A percentile compares a stretch with the other conserved stretches of the same genome.
phyloP scores from a whole-genome alignment of 495 filamentous ascomycete species.

The Staphylotrichum longicolle region DNA sequence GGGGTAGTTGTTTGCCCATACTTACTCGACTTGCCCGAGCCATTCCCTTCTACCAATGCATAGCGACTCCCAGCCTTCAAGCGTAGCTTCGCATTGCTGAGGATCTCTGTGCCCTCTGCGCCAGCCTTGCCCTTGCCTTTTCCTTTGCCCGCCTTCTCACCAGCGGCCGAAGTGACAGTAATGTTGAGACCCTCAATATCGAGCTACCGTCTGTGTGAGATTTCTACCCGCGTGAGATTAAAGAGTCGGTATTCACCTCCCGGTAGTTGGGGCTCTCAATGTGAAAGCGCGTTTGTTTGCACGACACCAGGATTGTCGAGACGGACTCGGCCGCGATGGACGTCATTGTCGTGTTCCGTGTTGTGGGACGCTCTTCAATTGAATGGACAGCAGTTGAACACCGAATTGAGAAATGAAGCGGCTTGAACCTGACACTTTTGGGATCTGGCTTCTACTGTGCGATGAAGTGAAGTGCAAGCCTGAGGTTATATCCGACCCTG shows the following conservation, averaged over 20 bases:
- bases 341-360: conserved; percentile 34
- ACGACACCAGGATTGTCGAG: conserved; percentile 52
- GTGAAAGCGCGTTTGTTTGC: conserved; percentile 59
- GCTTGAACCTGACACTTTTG: no score
- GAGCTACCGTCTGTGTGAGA: conserved; percentile 43
- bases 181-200: conserved; percentile 67
- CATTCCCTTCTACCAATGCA: conserved; percentile 74
- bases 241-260: conserved; percentile 39
- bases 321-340: conserved; percentile 48
- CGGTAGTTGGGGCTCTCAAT: conserved; percentile 52
- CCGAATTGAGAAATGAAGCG: no score
- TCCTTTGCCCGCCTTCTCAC: conserved; percentile 22
- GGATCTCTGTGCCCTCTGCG: conserved; percentile 60
- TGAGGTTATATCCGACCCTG: no score
- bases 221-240: not conserved
- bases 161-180: conserved; percentile 49
- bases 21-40: conserved; percentile 76
- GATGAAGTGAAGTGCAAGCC: no score
- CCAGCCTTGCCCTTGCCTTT: conserved; percentile 53
- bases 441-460: no score
- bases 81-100: conserved; percentile 63
- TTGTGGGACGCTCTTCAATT: not conserved
- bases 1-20: not conserved
- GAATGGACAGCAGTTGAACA: not conserved
- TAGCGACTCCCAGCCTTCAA: conserved; percentile 70